Evolutionary conservation across 73 alveolate genomes (phyloP), one percentile per base, ranked within the genome.

Genomic region (Paramecium pentaurelia): DNA sequence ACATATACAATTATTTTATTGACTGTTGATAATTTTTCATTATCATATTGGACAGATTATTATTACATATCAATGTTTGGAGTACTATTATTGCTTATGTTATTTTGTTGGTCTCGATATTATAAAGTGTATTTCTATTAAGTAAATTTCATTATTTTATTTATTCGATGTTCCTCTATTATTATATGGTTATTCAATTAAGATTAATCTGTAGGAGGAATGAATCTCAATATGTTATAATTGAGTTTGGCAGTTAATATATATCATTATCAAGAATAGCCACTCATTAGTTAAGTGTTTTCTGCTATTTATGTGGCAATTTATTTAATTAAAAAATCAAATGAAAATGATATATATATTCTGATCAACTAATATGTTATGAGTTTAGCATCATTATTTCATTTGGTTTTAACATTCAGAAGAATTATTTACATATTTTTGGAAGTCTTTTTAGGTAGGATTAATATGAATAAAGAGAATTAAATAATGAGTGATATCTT

Each of bases 381-480:
- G 34, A 40, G 37, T 10, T 16, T 40, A 10, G 87, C 87, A 9
- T 20, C 87, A 34, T 80, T 45, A 0, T 32, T 80, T 27, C 16
- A 45, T 0, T 40, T 80, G 16, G 18, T 44, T 4, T 80, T 80
- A 10, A 80, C 73, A 6, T 80, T 32, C 30, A 42, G 58, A 20
- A 80, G 91, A 28, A 42, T 80, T 2, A 36, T 80, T 42, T 38
- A 27, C 18, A 47, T 80, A 44, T 80, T 80, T 18, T 14, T 42
- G 30, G 91, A 80, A 16, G 75, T 80, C 27, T 80, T 80, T 44
- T 4, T 44, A 18, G 75, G 64, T 20, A 42, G 58, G 14, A 80
- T 80, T 3, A 80, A 34, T 80, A 80, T 80, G 91, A 80, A 32
- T 49, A 80, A 80, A 30, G 94, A 89, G 51, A 89, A 83, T 47